Base-by-base conservation (phyloP, 441 rosid species). In the Theobroma grandiflorum region DNA sequence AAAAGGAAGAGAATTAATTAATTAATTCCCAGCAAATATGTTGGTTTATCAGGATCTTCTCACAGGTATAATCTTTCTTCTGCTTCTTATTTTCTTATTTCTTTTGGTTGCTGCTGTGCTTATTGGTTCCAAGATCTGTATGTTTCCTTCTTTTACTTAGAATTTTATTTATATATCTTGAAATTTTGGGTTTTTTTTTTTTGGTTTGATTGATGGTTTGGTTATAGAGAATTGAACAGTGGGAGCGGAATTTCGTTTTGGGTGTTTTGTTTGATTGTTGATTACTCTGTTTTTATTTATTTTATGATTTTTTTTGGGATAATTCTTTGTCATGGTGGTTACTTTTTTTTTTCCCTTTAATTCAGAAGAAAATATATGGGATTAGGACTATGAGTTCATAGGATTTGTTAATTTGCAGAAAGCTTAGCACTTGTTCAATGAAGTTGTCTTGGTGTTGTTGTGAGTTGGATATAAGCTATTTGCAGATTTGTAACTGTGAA, bases 1-100 rank as follows among this genome's bases (percentile, higher is more conserved):
- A 55, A 20, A 7, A 14, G n/a, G 9, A 4, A 10, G 1, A 1
- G 42, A 12, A 15, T 31, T 3, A 49, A 16, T 63, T 35, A 62
- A 70, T 69, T 57, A 33, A 3, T 20, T 31, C 26, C 78, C 82
- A 6, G 80, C 82, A 80, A 82, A 31, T 89, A 93, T 93, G 98
- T 88, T 93, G 90, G 93, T 95, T 75, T 95, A 95, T 72, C 94
- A 95, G 77, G 94, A 93, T 91, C 85, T 89, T 52, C 87, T 93
- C 76, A 78, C 91, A 66, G 92, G 98, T 93, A 84, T 45, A 0
- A 64, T 18, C n/a, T 18, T 53, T 53, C 22, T 45, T 69, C 35
- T 43, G 16, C 10, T 68, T 10, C 20, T 42, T 37, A 14, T 18
- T 65, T 68, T 43, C 33, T 4, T 47, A 12, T 10, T 6, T n/a